Base-by-base conservation (phyloP, 2,329 filamentous ascomycete genomes). In the Stemphylium lycopersici region DNA sequence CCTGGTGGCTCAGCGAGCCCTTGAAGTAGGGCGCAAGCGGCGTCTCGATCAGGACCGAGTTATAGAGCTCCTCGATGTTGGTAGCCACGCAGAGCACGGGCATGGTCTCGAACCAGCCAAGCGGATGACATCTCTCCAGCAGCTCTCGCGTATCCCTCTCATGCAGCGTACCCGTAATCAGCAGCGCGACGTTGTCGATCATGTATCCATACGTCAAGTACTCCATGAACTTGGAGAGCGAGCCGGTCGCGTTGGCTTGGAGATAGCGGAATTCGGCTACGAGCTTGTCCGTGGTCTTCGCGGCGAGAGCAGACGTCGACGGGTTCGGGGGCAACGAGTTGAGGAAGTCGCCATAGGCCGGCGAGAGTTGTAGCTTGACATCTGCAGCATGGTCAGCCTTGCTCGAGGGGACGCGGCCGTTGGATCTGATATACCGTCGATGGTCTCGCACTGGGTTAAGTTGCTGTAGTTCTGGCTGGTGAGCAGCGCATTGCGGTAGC, bases 161-260 rank as follows among this genome's bases (percentile, higher is more conserved):
- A 79, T 99, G 95, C 26, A 99, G 85, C 11, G 95, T 99, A 59
- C 95, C 95, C 18, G 95, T 99, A 77, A 99, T 99, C 70, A 99
- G 87, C 36, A 99, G 88, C 34, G 96, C 95, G 48, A 99, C 92
- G 70, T 99, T 99, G 80, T 99, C 95, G 78, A 99, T 99, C 95
- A 99, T 99, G 83, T 99, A 99, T 59, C 93, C 93, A 76, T 99
- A 99, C 1, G 95, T 99, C 58, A 99, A 82, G 78, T 96, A 99
- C 77, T 98, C 92, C 86, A 99, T 92, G 77, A 99, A 99, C 74
- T 91, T 92, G 59, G 93, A 89, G 33, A 97, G 86, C 1, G 92
- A 91, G 13, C 95, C 95, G 2, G 91, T 91, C 24, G 93, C 90
- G 73, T 99, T 96, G 59, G 93, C 92, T 66, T 96, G 91, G 40